Percentiles rank a stretch among this genome's conserved stretches.
Conservation (phyloP, 345 rosid species). For the Balakata baccata region DNA sequence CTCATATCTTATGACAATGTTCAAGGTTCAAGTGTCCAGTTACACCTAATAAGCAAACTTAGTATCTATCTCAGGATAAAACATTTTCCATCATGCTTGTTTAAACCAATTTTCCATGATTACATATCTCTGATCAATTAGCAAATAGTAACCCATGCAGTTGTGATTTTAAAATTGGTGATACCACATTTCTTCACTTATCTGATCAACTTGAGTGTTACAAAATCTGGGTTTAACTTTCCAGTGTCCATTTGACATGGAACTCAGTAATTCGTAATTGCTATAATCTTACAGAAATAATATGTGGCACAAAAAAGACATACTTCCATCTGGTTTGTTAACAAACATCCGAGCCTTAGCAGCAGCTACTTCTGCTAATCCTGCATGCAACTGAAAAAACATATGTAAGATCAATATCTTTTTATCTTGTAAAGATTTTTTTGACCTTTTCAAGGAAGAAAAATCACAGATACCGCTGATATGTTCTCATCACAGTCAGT, state of each 20-base stretch:
- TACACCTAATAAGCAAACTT: not conserved
- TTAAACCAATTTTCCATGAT: not conserved
- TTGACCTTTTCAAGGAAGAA: conserved; percentile 16
- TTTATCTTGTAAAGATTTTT: conserved; percentile 5
- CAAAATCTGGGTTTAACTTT: not conserved
- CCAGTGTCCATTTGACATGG: not conserved
- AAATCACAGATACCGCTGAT: conserved; percentile 54
- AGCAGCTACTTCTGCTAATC: conserved; percentile 93
- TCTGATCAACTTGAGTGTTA: not conserved
- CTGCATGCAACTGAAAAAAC: conserved; percentile 74
- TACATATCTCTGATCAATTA: not conserved
- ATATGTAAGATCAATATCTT: conserved; percentile 22
- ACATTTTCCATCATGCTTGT: not conserved
- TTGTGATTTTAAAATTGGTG: conserved; percentile 4
- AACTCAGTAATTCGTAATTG: not conserved
- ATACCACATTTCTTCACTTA: not conserved
- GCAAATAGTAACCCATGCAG: not conserved
- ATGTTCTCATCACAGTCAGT: conserved; percentile 66
- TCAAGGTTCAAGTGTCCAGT: not conserved
- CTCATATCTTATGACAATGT: not conserved
- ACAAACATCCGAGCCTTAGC: conserved; percentile 95
- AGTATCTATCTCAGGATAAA: not conserved
- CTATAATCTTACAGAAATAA: not conserved
- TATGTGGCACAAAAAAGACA: conserved; percentile 18
- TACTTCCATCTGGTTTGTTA: conserved; percentile 96